Base-by-base conservation (phyloP, 1,284 basidiomycete genomes). In the Macrocystidia cucumis region DNA sequence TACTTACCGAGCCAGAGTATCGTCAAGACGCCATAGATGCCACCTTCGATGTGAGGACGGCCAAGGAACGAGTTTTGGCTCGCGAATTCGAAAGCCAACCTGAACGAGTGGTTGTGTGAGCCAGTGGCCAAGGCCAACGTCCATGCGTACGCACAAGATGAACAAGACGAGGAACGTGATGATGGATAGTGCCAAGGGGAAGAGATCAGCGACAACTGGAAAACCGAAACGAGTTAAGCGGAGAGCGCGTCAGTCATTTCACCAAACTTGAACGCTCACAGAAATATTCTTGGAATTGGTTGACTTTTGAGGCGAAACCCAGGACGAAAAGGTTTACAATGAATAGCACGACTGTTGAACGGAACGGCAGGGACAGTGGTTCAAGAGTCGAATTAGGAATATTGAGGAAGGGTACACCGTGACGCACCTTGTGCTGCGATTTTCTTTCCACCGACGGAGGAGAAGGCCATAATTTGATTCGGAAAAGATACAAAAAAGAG, bases 261-360 rank as follows among this genome's bases (percentile, higher is more conserved):
- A 30, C 29, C n/a, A n/a, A n/a, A n/a, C n/a, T n/a, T n/a, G n/a
- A n/a, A n/a, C n/a, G 55, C 69, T 46, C 45, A 77, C 74, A 78
- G 56, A 71, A 78, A 49, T 69, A 78, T 19, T 72, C 68, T 46
- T 74, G 71, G 48, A 71, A 76, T 13, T 59, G 50, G 51, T 77
- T 77, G 27, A 78, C 68, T 34, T 63, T 60, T 9, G 67, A 56
- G 3, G 74, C 60, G 38, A 77, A 60, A 9, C 60, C 73, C 22
- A 78, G 57, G n/a, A 73, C 70, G 29, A 71, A 42, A 34, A 71
- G 53, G 44, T 74, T 67, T 37, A 70, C 47, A 25, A 71, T 33
- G 36, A 70, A 59, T 35, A 76, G 51, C 21, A 47, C 42, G 27
- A 53, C 71, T 75, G 46, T 25, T 14, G 21, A 29, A 17, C 23